Evolutionary conservation across 2,329 filamentous ascomycete species (phyloP).

Genomic region (Parasarocladium wereldwijsianum): DNA sequence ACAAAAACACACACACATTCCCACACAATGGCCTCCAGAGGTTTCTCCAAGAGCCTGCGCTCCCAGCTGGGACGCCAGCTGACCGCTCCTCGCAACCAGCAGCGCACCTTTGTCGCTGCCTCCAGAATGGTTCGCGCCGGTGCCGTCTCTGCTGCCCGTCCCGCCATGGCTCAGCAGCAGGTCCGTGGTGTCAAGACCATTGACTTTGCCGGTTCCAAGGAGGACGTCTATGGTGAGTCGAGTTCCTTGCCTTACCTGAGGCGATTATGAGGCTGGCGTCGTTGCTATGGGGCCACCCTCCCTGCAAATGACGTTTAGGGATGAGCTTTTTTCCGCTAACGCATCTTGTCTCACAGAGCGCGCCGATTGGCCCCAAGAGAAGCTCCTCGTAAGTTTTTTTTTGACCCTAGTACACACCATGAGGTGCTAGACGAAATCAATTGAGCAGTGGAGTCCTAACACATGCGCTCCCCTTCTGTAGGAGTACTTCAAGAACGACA

Average conservation of each 20-base stretch:
- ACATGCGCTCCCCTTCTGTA: conserved; percentile 23
- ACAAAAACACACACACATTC: conserved; percentile 13
- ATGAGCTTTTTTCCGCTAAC: conserved; percentile 6
- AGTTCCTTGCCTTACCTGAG: neutral
- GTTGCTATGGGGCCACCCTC: neutral
- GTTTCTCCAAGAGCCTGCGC: conserved; percentile 54
- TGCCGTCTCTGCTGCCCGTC: conserved; percentile 36
- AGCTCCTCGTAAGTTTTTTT: conserved; percentile 56
- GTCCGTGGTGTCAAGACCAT: conserved; percentile 92
- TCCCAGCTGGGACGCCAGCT: conserved; percentile 49
- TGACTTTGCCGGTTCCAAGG: conserved; percentile 92
- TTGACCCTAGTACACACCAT: neutral
- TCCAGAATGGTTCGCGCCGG: conserved; percentile 40
- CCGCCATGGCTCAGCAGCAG: conserved; percentile 51
- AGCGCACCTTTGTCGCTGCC: conserved; percentile 47
- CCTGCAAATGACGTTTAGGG: conserved; percentile 13
- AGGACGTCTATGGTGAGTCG: conserved; percentile 74
- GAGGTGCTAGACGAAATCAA: neutral
- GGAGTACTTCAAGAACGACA: conserved; percentile 99
- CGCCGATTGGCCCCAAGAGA: conserved; percentile 95
- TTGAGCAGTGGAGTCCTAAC: neutral
- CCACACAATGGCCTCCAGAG: conserved; percentile 60
- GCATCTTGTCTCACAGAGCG: conserved; percentile 49
- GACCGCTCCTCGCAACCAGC: conserved; percentile 42
- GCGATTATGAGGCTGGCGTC: neutral